Evolutionary conservation across 345 rosid species (phyloP), one percentile per base, ranked within the genome.

Genomic region (Trapa bicornis): DNA sequence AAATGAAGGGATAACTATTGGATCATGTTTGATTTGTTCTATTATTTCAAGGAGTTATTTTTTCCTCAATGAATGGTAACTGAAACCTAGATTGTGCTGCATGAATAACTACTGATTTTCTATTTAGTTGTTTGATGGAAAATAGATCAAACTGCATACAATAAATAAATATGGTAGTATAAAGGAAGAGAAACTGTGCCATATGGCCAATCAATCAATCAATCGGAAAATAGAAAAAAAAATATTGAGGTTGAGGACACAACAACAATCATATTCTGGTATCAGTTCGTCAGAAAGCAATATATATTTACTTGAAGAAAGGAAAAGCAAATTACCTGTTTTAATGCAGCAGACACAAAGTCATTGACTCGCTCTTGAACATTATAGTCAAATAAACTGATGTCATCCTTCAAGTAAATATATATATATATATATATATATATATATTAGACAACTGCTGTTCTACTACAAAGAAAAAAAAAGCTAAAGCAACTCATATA

Each of bases 341-440:
- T 77, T 73, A 90, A 17, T 67, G 99, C 99, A 74, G 97, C 99
- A 71, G 91, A 81, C 38, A 94, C 97, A 72, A 94, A 94, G 77
- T 79, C 93, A 74, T 89, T 79, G 67, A 94, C 99, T 77, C 97
- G 86, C 3, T 91, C 96, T 82, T 80, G 83, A 69, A 91, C 99
- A 78, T 94, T 94, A 87, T 91, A 94, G 83, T 94, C 99, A 76
- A 89, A 94, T 67, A 91, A 73, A 75, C 78, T 61, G 37, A 81
- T 78, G 65, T 91, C 78, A 79, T 94, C 99, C 99, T 94, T 77
- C 83, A 81, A 50, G 1, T 67, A 73, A 68, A 67, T 78, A 54
- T 41, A 41, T 64, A 41, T 15, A 70, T 54, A 54, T 41, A 41
- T 15, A 70, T 54, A 54, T 41, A 67, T 78, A 54, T 41, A 41